Evolutionary conservation across 2,329 filamentous ascomycete genomes (phyloP).

Genomic region (Cladosporium colombiae): DNA sequence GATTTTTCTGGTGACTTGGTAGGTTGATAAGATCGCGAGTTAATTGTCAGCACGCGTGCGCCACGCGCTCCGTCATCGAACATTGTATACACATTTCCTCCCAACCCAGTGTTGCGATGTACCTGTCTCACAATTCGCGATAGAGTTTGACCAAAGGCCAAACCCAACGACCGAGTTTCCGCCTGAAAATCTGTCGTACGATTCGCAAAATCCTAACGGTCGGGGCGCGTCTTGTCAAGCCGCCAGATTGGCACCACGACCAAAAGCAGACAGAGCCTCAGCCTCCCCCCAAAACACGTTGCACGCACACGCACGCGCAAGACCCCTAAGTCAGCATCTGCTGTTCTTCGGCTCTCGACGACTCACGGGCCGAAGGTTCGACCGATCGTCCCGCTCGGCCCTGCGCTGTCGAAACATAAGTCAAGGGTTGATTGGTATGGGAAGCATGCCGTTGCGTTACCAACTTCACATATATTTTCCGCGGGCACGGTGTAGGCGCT

Average conservation of each 20-base stretch:
- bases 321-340: not conserved
- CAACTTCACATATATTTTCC: not conserved
- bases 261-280: not conserved
- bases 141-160: not conserved
- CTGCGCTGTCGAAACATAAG: slow-evolving; percentile 5
- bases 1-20: not conserved
- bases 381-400: not conserved
- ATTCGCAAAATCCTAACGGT: slow-evolving; percentile 1
- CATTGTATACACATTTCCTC: not conserved
- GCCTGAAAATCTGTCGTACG: not conserved
- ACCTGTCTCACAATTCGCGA: not conserved
- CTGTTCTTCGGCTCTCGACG: slow-evolving; percentile 5
- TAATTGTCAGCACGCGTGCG: not conserved
- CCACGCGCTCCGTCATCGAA: not conserved
- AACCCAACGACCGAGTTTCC: slow-evolving; percentile 1
- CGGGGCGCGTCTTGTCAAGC: not conserved
- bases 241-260: not conserved
- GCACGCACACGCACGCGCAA: not conserved
- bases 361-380: slow-evolving; percentile 17
- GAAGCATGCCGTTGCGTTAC: not conserved
- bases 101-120: not conserved
- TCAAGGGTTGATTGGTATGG: slow-evolving; percentile 7
- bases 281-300: not conserved
- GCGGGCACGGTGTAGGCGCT: not conserved
- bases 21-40: not conserved